Base-by-base conservation (phyloP, 208 protist genomes). In the Phytomonas sp. region DNA sequence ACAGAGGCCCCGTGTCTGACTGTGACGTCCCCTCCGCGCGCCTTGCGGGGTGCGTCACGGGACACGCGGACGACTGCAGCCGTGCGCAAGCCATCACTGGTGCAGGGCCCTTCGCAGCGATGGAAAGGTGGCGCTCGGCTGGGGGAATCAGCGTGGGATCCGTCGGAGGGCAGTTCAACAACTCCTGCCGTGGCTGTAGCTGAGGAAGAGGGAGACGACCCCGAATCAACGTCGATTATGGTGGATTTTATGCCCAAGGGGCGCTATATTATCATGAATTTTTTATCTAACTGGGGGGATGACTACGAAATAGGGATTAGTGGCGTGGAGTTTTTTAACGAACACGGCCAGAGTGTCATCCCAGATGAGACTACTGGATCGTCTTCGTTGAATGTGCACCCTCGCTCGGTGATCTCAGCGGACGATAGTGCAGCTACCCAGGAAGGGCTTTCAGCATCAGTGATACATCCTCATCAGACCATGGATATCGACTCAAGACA, bases 281-380 rank as follows among this genome's bases (percentile, higher is more conserved):
- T 96, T 34, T 71, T 89, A 26, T 80, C 77, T 33, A 97, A 83
- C 31, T 97, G 94, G 94, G 95, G 94, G 5, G 95, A 97, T 69
- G 45, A 63, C 29, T 56, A 94, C 69, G 97, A 95, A 73, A 71
- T 97, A n/a, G 95, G 95, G 7, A 66, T 98, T 23, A 87, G 80
- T 61, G 93, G 91, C 1, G 77, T 98, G 34, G 94, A 97, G 74
- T 36, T 98, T n/a, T 97, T 93, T 73, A 84, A 97, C 72, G 68
- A 75, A 36, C 63, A 69, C 23, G 92, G 92, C 11, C 69, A 82
- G 4, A 83, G 75, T 26, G 69, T 98, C 29, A 67, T 78, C 33
- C 71, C 84, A 40, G 49, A 34, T 23, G 30, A 30, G 0, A n/a
- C 16, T 10, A 12, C 68, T 37, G 40, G 40, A 74, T 73, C 29